Conservation (phyloP, 768 basidiomycete species). For the Porphyrellus cyaneotinctus region DNA sequence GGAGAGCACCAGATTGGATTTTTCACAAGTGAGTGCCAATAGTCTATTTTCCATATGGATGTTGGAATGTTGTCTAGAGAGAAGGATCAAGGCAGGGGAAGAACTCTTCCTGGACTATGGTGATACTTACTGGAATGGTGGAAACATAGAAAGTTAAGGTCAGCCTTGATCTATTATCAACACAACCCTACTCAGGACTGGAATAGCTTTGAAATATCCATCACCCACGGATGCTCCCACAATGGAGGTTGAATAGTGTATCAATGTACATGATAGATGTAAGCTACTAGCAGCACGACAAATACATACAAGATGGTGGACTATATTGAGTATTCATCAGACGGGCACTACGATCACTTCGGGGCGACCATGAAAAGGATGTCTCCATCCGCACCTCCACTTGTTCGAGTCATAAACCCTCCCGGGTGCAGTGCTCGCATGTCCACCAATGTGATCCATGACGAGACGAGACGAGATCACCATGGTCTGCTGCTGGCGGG, state of each 20-base stretch:
- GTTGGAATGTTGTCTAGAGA: conserved; percentile 14
- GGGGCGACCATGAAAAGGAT: conserved; percentile 39
- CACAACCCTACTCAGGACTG: neutral
- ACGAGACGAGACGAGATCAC: conserved; percentile 41
- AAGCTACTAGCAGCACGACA: neutral
- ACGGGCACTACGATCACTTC: conserved; percentile 36
- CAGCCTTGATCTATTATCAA: no score
- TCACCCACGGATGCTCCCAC: no score
- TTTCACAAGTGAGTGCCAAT: conserved; percentile 31
- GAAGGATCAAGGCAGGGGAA: conserved; percentile 25
- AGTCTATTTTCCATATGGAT: neutral
- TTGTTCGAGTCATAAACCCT: conserved; percentile 32
- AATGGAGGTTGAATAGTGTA: neutral
- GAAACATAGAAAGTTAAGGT: no score
- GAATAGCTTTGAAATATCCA: neutral
- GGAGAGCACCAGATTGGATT: conserved; percentile 37
- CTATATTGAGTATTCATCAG: neutral
- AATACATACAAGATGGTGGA: neutral
- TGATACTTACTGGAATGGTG: conserved; percentile 24
- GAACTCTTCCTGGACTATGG: conserved; percentile 40
- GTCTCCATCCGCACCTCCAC: conserved; percentile 45
- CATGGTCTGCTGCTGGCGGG: conserved; percentile 21
- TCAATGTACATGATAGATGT: neutral
- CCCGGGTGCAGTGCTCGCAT: conserved; percentile 32
- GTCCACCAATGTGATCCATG: conserved; percentile 41